Percentiles rank a stretch among this genome's conserved stretches.
Evolutionary conservation across 768 basidiomycete species (phyloP).

Genomic region (Termitomyces sp.): DNA sequence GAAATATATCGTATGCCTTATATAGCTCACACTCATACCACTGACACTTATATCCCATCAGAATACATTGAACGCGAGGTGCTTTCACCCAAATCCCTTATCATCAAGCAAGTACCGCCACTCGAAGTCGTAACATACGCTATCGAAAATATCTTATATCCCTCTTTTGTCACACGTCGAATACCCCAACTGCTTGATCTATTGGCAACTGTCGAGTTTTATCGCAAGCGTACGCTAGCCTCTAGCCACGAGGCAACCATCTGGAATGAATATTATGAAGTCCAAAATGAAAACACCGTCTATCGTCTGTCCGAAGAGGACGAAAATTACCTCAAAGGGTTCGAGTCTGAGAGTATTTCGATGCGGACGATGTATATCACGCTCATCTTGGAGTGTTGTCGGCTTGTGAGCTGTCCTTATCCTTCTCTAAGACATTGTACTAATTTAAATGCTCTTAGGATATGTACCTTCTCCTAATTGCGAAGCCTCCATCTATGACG

Average conservation of each 20-base stretch:
- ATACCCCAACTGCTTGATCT: conserved; percentile 29
- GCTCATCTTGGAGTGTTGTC: conserved; percentile 22
- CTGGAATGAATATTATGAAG: conserved; percentile 23
- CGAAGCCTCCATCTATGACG: conserved; percentile 19
- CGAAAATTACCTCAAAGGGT: conserved; percentile 12
- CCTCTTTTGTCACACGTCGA: conserved; percentile 16
- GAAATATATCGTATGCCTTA: conserved; percentile 4
- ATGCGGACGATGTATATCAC: conserved; percentile 27
- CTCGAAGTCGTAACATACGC: conserved; percentile 25
- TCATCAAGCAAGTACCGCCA: conserved; percentile 19
- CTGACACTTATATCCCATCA: conserved; percentile 3
- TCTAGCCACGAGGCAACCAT: conserved; percentile 20
- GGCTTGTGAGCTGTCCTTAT: conserved; percentile 18
- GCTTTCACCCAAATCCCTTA: conserved; percentile 17
- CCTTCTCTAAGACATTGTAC: background rate
- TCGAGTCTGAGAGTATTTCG: conserved; percentile 9
- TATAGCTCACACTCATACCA: background rate
- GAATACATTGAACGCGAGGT: conserved; percentile 17
- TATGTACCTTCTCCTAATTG: conserved; percentile 26
- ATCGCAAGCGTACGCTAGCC: conserved; percentile 21
- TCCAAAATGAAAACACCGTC: conserved; percentile 3
- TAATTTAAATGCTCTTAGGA: conserved; percentile 19
- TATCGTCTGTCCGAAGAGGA: conserved; percentile 15
- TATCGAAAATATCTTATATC: conserved; percentile 24
- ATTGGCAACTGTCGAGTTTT: conserved; percentile 30